Conservation (phyloP, 1,284 basidiomycete species). For the Ceratobasidium theobromae region DNA sequence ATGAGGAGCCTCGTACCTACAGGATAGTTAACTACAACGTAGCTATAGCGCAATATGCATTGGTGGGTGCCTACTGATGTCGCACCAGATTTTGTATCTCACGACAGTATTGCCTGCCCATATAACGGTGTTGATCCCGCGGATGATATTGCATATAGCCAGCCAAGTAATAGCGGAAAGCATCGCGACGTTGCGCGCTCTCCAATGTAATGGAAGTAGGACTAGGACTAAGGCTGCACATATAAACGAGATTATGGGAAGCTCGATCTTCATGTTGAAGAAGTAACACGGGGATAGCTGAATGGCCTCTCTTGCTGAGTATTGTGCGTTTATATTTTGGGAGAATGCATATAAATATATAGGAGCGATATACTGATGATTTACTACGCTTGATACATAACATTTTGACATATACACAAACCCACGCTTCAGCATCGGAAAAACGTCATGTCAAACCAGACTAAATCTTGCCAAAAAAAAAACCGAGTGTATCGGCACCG, state of each 20-base stretch:
- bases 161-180: slow-evolving; percentile 61
- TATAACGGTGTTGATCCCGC: slow-evolving; percentile 54
- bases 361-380: no score
- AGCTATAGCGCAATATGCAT: slow-evolving; percentile 8
- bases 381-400: no score
- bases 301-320: no score
- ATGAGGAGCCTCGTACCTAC: slow-evolving; percentile 39
- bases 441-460: no score
- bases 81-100: slow-evolving; percentile 44
- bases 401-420: no score
- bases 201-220: slow-evolving; percentile 45
- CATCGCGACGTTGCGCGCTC: slow-evolving; percentile 58
- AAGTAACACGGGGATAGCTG: no score
- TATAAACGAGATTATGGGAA: slow-evolving; percentile 37
- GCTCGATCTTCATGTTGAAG: slow-evolving; percentile 20
- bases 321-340: no score
- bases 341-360: no score
- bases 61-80: slow-evolving; percentile 44
- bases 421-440: no score
- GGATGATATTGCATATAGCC: slow-evolving; percentile 53
- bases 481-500: no score
- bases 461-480: no score
- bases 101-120: slow-evolving; percentile 43
- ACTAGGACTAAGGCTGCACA: slow-evolving; percentile 42
- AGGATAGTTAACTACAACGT: no score